Conservation (phyloP, 495 filamentous ascomycete genomes). For the Penicilliopsis zonata region DNA sequence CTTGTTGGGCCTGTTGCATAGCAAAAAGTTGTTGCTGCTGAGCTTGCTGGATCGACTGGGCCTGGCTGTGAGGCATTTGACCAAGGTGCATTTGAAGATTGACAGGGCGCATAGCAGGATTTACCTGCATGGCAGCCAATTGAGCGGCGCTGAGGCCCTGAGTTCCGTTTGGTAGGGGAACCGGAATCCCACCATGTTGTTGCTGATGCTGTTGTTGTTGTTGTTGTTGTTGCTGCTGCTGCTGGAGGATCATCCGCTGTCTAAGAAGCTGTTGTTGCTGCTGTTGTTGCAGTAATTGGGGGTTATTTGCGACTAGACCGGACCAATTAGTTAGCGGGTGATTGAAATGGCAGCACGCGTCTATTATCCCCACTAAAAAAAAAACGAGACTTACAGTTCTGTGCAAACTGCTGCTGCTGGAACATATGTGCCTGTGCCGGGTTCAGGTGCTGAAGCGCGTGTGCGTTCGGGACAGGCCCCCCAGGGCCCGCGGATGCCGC, state of each 20-base stretch:
- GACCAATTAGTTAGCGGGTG: not conserved
- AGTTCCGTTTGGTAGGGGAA: constrained; percentile 48
- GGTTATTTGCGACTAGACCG: constrained; percentile 37
- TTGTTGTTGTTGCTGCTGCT: constrained; percentile 33
- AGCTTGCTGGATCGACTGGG: constrained; percentile 31
- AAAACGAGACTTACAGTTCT: constrained; percentile 24
- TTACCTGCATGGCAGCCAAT: constrained; percentile 41
- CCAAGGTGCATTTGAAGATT: constrained; percentile 33
- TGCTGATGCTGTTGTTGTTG: constrained; percentile 40
- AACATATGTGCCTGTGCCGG: constrained; percentile 55
- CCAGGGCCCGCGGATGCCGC: constrained; percentile 38
- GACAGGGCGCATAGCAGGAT: constrained; percentile 31
- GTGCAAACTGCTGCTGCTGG: constrained; percentile 41
- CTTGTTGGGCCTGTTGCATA: constrained; percentile 27
- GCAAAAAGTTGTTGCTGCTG: constrained; percentile 37
- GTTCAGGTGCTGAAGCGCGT: constrained; percentile 70
- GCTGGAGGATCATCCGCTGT: constrained; percentile 21
- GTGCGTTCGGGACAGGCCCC: constrained; percentile 54
- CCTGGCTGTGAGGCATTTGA: constrained; percentile 41
- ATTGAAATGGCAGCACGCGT: not conserved
- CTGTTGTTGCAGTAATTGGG: constrained; percentile 36
- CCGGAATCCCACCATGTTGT: constrained; percentile 33
- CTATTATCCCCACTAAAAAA: no score
- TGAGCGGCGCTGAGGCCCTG: constrained; percentile 44
- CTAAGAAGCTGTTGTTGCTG: constrained; percentile 31